Percentiles rank a stretch among this genome's conserved stretches.
Evolutionary conservation across 2,329 filamentous ascomycete species (phyloP).

Genomic region (Passalora sequoiae): DNA sequence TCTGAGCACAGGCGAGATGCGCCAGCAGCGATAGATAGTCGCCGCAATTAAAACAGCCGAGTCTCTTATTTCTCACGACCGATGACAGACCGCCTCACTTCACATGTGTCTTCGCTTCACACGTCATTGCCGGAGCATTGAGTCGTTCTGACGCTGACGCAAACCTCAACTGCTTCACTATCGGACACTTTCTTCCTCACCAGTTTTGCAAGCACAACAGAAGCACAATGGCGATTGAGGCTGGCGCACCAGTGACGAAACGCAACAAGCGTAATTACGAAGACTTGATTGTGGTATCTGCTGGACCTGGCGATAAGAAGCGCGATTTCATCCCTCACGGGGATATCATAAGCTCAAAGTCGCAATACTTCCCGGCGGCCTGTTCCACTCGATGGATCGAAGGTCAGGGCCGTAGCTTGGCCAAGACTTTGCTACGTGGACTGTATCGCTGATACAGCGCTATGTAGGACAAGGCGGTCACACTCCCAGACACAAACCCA

Average conservation of each 20-base stretch:
- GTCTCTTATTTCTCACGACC: too few relatives aligned
- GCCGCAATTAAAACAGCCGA: conserved; percentile 13
- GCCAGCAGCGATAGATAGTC: conserved; percentile 9
- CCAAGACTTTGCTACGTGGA: conserved; percentile 11
- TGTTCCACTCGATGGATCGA: conserved; percentile 10
- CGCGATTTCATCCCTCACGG: conserved; percentile 5
- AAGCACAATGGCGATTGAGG: background rate
- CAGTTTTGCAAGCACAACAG: background rate
- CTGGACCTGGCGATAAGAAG: background rate
- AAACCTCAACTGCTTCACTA: too few relatives aligned
- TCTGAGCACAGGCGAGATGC: conserved; percentile 7
- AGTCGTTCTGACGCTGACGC: too few relatives aligned
- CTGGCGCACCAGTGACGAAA: background rate
- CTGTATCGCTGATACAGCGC: conserved; percentile 4
- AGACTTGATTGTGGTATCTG: background rate
- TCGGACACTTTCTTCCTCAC: too few relatives aligned
- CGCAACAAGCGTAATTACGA: conserved; percentile 2
- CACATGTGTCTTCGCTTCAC: too few relatives aligned
- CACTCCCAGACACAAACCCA: background rate
- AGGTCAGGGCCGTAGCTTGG: background rate
- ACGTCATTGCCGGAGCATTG: too few relatives aligned
- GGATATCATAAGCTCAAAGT: conserved; percentile 5
- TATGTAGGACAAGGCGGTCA: conserved; percentile 2
- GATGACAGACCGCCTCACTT: too few relatives aligned
- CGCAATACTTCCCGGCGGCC: conserved; percentile 11